These are phyloP conservation scores for Wilcoxina mikolae DNA, from an alignment of 495 filamentous ascomycete species.

Conservation along the genomic window DNA sequence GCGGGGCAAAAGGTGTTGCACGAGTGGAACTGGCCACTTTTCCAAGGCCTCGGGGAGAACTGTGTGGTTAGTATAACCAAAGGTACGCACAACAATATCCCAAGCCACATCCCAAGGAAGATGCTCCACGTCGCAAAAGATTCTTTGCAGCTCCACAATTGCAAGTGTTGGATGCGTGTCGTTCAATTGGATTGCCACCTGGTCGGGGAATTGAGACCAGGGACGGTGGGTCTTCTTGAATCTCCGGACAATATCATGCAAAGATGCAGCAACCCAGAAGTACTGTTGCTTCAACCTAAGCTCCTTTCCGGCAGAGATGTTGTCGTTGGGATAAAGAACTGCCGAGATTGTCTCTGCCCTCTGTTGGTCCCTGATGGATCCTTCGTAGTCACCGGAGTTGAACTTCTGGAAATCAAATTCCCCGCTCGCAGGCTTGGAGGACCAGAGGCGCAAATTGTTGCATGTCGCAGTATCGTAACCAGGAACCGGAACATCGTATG, in stretches of 20 bases:
- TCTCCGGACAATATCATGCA: conserved; percentile 87
- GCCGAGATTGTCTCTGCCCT: conserved; percentile 94
- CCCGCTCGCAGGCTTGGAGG: conserved; percentile 86
- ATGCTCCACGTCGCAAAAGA: conserved; percentile 76
- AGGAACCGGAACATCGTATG: conserved; percentile 90
- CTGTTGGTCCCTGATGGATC: conserved; percentile 89
- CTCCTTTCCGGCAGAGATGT: conserved; percentile 90
- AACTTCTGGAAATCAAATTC: conserved; percentile 99
- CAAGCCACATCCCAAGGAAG: conserved; percentile 91
- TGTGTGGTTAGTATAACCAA: conserved; percentile 96
- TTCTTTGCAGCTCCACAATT: conserved; percentile 86
- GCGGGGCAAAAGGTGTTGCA: conserved; percentile 84
- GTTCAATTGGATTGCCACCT: conserved; percentile 94
- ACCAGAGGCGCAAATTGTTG: conserved; percentile 94
- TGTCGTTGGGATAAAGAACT: conserved; percentile 94
- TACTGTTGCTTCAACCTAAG: conserved; percentile 97
- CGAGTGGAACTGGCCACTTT: conserved; percentile 90
- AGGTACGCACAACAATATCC: conserved; percentile 51
- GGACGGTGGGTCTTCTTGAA: conserved; percentile 93
- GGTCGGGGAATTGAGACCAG: conserved; percentile 85
- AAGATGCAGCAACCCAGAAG: conserved; percentile 96
- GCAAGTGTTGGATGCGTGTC: conserved; percentile 95
- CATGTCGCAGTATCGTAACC: conserved; percentile 79
- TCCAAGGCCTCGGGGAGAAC: conserved; percentile 92
- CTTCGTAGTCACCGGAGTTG: conserved; percentile 96